Percentiles rank a stretch among this genome's conserved stretches.
Evolutionary conservation across 2,329 filamentous ascomycete species (phyloP).

Genomic region (Saccharata proteae): DNA sequence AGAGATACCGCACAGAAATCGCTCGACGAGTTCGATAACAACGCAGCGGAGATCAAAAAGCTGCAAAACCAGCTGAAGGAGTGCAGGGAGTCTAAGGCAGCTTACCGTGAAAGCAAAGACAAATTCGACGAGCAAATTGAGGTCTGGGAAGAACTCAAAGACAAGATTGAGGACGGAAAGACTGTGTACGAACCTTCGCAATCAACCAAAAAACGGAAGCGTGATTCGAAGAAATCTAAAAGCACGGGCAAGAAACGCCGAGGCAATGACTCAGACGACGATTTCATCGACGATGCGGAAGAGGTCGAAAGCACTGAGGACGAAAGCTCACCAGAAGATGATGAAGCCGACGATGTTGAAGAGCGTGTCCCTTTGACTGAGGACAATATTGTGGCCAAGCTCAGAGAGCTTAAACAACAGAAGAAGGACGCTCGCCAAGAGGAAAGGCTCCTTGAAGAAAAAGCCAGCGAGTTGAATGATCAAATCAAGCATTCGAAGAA

Average conservation of each 20-base stretch:
- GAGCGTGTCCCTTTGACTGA: conserved; percentile 27
- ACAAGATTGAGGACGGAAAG: conserved; percentile 28
- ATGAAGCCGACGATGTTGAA: conserved; percentile 17
- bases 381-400: conserved; percentile 28
- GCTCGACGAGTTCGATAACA: conserved; percentile 17
- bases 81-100: conserved; percentile 22
- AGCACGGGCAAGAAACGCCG: conserved; percentile 11
- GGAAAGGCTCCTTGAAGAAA: conserved; percentile 15
- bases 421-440: conserved; percentile 31
- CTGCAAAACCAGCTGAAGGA: conserved; percentile 14
- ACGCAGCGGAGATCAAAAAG: conserved; percentile 13
- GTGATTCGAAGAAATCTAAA: conserved; percentile 5
- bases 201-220: conserved; percentile 32
- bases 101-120: conserved; percentile 22
- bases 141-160: conserved; percentile 30
- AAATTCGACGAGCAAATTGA: conserved; percentile 33
- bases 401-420: conserved; percentile 30
- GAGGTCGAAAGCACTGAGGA: conserved; percentile 14
- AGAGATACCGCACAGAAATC: conserved; percentile 18
- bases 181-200: conserved; percentile 28
- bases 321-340: conserved; percentile 15
- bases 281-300: conserved; percentile 11
- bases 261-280: conserved; percentile 12
- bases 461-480: conserved; percentile 20
- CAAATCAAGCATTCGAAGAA: conserved; percentile 18